Conservation (phyloP, 305 asterid genomes). For the Solanum hybrid region DNA sequence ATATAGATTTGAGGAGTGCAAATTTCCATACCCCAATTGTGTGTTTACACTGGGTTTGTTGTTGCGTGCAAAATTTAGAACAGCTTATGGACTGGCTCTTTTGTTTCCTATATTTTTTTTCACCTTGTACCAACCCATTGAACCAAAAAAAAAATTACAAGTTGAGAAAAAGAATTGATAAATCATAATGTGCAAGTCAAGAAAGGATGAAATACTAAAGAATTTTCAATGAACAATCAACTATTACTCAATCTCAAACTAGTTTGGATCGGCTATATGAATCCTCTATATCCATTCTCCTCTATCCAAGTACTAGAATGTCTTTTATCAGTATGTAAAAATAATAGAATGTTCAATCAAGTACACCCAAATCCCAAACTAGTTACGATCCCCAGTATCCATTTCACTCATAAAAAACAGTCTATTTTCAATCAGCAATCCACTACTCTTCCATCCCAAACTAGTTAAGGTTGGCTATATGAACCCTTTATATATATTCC, state of each 20-base stretch:
- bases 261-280: background rate
- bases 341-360: background rate
- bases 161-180: background rate
- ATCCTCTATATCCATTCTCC: background rate
- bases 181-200: background rate
- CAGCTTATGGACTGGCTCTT: background rate
- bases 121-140: background rate
- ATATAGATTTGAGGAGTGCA: background rate
- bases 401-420: background rate
- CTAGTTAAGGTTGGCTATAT: background rate
- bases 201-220: background rate
- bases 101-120: background rate
- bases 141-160: background rate
- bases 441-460: background rate
- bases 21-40: background rate
- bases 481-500: background rate
- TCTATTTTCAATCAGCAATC: background rate
- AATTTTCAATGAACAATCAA: background rate
- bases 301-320: background rate
- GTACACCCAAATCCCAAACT: background rate
- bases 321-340: background rate
- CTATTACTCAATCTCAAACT: background rate
- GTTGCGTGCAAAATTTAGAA: background rate
- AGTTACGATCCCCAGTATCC: background rate
- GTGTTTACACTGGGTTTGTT: background rate